Conservation (phyloP, 257 asterid species). For the Solanum neorickii region DNA sequence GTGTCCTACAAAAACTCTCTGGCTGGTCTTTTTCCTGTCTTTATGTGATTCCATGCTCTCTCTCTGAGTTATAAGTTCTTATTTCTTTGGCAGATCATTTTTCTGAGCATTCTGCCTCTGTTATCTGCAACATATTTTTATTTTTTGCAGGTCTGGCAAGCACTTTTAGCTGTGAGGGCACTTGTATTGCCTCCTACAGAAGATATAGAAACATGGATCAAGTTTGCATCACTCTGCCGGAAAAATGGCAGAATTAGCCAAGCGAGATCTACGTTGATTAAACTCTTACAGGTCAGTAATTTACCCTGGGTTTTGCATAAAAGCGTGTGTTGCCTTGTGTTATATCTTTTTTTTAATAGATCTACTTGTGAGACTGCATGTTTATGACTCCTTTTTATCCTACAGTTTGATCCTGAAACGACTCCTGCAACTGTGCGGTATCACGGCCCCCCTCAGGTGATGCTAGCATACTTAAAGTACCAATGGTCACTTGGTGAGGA, state of each 20-base stretch:
- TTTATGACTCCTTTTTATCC: conserved; percentile 5
- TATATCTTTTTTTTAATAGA: background rate
- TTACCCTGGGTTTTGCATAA: background rate
- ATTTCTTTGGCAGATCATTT: background rate
- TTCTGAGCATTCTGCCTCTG: background rate
- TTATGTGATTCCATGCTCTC: background rate
- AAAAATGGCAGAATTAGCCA: conserved; percentile 96
- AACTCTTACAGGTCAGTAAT: conserved; percentile 74
- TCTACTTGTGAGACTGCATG: background rate
- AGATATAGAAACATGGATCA: conserved; percentile 96
- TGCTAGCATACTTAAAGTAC: conserved; percentile 86
- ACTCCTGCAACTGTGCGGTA: conserved; percentile 68
- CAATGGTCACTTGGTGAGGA: conserved; percentile 99
- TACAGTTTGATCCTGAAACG: conserved; percentile 90
- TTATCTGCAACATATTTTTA: conserved; percentile 7
- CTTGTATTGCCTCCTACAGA: conserved; percentile 97
- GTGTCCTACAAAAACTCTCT: background rate
- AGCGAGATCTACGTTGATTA: conserved; percentile 83
- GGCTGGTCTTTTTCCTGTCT: background rate
- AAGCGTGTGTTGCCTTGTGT: background rate
- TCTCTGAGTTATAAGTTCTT: background rate
- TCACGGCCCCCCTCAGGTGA: conserved; percentile 95
- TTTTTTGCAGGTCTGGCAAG: conserved; percentile 83
- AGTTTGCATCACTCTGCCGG: conserved; percentile 95
- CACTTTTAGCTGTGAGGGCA: conserved; percentile 73